phyloP scores from a whole-genome alignment of 2,329 filamentous ascomycete genomes.

The Paecilomyces formosus region DNA sequence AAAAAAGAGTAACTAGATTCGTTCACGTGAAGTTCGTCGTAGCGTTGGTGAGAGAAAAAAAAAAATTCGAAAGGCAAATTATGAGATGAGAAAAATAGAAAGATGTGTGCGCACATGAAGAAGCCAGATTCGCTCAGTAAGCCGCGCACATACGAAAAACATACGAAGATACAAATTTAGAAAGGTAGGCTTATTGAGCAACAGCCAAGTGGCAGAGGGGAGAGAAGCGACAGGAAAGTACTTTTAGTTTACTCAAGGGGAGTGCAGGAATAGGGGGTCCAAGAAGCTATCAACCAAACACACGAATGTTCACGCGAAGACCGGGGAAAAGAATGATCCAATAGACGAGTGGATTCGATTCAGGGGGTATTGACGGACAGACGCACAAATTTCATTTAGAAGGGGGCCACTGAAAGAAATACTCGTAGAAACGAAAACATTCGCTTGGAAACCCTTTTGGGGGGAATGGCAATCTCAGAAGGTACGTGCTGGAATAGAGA shows the following conservation, averaged over 20 bases:
- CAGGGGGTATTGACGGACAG: constrained; percentile 36
- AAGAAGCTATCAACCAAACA: constrained; percentile 21
- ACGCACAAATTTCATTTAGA: constrained; percentile 37
- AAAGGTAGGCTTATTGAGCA: constrained; percentile 12
- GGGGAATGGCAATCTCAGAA: constrained; percentile 15
- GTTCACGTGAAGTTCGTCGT: constrained; percentile 2
- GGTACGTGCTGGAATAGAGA: constrained; percentile 12
- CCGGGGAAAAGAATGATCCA: constrained; percentile 15
- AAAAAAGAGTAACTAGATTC: background rate
- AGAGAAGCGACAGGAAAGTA: constrained; percentile 15
- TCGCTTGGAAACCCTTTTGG: constrained; percentile 32
- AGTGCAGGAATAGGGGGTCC: constrained; percentile 23
- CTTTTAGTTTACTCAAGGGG: constrained; percentile 29
- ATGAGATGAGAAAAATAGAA: constrained; percentile 10
- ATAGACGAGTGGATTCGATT: constrained; percentile 30
- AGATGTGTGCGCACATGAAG: constrained; percentile 3
- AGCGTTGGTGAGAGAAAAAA: constrained; percentile 4
- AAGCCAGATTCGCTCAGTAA: constrained; percentile 8
- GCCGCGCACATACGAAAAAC: constrained; percentile 14
- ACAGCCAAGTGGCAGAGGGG: constrained; percentile 14
- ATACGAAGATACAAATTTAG: constrained; percentile 16
- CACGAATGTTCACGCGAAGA: constrained; percentile 19
- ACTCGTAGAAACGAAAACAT: constrained; percentile 17
- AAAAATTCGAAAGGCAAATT: constrained; percentile 9
- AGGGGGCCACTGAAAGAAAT: constrained; percentile 21